Conservation (phyloP, 75 land plant genomes). For the Sequoiadendron giganteum region DNA sequence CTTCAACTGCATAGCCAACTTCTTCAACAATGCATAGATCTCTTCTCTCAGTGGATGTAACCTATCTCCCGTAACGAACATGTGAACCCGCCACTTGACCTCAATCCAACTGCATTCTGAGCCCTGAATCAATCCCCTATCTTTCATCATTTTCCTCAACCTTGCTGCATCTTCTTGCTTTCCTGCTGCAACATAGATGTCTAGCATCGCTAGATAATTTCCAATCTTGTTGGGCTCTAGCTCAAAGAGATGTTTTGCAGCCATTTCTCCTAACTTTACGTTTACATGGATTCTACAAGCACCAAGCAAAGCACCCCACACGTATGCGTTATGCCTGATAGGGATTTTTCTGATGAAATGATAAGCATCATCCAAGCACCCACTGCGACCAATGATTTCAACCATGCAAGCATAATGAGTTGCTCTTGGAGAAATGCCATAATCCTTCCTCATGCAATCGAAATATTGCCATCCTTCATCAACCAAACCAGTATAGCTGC, state of each 20-base stretch:
- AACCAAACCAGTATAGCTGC: background rate
- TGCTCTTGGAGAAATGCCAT: background rate
- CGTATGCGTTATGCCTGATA: background rate
- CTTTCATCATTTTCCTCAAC: slow-evolving; percentile 13
- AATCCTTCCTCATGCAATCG: background rate
- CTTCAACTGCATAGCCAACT: slow-evolving; percentile 8
- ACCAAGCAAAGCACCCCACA: slow-evolving; percentile 1
- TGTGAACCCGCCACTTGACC: slow-evolving; percentile 15
- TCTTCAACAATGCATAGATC: slow-evolving; percentile 11
- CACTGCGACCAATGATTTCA: background rate
- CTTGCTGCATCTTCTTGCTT: slow-evolving; percentile 20
- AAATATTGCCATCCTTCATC: background rate
- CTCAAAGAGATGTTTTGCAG: background rate
- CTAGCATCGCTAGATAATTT: slow-evolving; percentile 11
- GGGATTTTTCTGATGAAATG: background rate
- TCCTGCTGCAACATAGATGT: slow-evolving; percentile 25
- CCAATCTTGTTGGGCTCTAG: background rate
- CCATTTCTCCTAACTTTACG: background rate
- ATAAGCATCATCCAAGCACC: background rate
- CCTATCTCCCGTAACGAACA: slow-evolving; percentile 3
- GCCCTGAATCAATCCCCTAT: slow-evolving; percentile 13
- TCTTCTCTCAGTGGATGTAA: slow-evolving; percentile 12
- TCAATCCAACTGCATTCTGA: slow-evolving; percentile 24
- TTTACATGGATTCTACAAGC: background rate
- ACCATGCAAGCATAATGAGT: slow-evolving; percentile 4